Percentiles rank a stretch among this genome's conserved stretches.
Evolutionary conservation across 345 rosid species (phyloP).

Genomic region (Citrus hindsii): DNA sequence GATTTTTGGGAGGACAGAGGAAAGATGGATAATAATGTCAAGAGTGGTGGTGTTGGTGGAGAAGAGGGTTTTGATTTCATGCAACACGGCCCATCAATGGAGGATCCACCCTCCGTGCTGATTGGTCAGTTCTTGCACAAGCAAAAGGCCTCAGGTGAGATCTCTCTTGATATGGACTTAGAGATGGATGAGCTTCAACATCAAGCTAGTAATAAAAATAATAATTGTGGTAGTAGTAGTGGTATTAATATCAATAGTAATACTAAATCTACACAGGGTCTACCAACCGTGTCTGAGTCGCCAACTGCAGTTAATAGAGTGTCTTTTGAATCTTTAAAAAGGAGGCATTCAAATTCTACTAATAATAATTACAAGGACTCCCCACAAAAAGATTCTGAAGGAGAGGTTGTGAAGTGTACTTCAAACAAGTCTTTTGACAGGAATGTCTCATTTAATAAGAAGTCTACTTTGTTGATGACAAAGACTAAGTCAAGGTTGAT

Average conservation of each 20-base stretch:
- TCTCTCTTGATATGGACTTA: slow-evolving; percentile 69
- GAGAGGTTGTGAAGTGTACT: slow-evolving; percentile 53
- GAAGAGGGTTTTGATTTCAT: slow-evolving; percentile 34
- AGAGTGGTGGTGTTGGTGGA: slow-evolving; percentile 10
- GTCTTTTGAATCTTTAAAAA: slow-evolving; percentile 25
- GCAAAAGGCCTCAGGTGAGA: slow-evolving; percentile 69
- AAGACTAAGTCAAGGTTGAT: slow-evolving; percentile 69
- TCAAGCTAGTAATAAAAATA: not conserved
- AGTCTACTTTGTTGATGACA: slow-evolving; percentile 24
- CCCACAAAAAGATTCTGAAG: slow-evolving; percentile 18
- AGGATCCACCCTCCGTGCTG: slow-evolving; percentile 71
- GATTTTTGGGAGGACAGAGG: slow-evolving; percentile 37
- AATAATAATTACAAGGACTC: slow-evolving; percentile 25
- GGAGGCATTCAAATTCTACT: slow-evolving; percentile 1
- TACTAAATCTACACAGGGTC: not conserved
- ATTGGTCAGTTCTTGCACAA: slow-evolving; percentile 68
- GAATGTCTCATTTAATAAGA: slow-evolving; percentile 32
- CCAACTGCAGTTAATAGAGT: slow-evolving; percentile 23
- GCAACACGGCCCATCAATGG: slow-evolving; percentile 14
- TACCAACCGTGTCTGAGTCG: slow-evolving; percentile 40
- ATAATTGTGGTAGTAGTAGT: not conserved
- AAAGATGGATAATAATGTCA: slow-evolving; percentile 11
- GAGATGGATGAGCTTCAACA: slow-evolving; percentile 66
- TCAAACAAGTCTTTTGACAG: slow-evolving; percentile 42
- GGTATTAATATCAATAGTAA: not conserved